These are phyloP conservation scores for Rosa hybrid DNA, from an alignment of 331 rosid genomes.

Conservation along the genomic window DNA sequence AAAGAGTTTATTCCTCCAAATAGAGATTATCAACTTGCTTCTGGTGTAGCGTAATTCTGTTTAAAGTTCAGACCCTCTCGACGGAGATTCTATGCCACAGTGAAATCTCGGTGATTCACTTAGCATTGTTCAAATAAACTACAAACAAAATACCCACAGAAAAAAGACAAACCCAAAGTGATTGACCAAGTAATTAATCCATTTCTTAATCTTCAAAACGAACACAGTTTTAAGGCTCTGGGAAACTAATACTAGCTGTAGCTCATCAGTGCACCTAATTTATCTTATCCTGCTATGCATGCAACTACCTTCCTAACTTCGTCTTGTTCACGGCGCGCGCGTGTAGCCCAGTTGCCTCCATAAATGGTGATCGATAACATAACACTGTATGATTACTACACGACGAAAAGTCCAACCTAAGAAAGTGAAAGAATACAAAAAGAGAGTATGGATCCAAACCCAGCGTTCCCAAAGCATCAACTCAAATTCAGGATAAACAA, in stretches of 20 bases:
- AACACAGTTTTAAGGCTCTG: background rate
- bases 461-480: background rate
- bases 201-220: background rate
- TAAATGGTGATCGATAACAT: background rate
- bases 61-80: background rate
- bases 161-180: background rate
- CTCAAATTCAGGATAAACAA: background rate
- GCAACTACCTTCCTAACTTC: background rate
- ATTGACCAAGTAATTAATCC: background rate
- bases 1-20: no score
- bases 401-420: conserved; percentile 27
- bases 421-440: conserved; percentile 21
- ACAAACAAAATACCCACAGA: background rate
- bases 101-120: background rate
- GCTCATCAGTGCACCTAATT: background rate
- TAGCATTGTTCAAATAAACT: background rate
- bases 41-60: background rate
- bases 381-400: conserved; percentile 24
- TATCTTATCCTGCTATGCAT: background rate
- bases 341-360: conserved; percentile 5
- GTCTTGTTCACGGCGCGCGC: conserved; percentile 7
- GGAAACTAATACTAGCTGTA: background rate
- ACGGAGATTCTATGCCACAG: background rate
- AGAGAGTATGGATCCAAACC: conserved; percentile 5
- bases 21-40: no score